Evolutionary conservation across 192 early-diverging fungal genomes (phyloP).

Genomic region (Umbelopsis ramanniana): DNA sequence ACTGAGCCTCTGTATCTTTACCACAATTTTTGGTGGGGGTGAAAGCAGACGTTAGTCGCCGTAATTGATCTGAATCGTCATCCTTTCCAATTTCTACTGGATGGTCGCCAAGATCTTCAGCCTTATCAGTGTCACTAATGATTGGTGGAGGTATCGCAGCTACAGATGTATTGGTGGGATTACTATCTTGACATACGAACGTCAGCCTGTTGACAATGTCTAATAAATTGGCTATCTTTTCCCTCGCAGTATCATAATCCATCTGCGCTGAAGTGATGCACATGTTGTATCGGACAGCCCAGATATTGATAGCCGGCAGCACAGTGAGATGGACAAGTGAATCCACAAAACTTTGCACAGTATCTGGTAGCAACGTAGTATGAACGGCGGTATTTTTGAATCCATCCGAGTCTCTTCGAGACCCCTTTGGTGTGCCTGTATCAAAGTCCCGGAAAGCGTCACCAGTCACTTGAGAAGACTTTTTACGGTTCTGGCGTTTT

Average conservation of each 20-base stretch:
- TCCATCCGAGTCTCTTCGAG: constrained; percentile 2
- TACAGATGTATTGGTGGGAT: background rate
- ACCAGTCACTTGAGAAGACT: background rate
- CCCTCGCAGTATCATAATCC: constrained; percentile 17
- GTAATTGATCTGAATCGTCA: background rate
- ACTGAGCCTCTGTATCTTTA: background rate
- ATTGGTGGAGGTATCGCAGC: background rate
- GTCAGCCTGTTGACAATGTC: background rate
- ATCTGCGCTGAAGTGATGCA: background rate
- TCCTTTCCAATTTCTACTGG: background rate
- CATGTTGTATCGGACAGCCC: constrained; percentile 13
- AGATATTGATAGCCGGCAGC: constrained; percentile 11
- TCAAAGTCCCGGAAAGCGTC: constrained; percentile 18
- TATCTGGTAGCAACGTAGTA: constrained; percentile 20
- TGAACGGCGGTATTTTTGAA: constrained; percentile 18
- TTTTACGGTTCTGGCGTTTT: background rate
- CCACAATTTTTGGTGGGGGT: background rate
- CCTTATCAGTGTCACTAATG: background rate
- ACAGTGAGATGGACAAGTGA: constrained; percentile 23
- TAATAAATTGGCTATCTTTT: background rate
- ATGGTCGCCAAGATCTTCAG: background rate
- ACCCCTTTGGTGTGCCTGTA: constrained; percentile 11
- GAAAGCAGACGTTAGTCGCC: background rate
- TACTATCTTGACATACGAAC: background rate
- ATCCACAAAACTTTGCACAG: constrained; percentile 24